Base-by-base conservation (phyloP, 1,139 yeast genomes). In the Protomyces arabidopsidicola region DNA sequence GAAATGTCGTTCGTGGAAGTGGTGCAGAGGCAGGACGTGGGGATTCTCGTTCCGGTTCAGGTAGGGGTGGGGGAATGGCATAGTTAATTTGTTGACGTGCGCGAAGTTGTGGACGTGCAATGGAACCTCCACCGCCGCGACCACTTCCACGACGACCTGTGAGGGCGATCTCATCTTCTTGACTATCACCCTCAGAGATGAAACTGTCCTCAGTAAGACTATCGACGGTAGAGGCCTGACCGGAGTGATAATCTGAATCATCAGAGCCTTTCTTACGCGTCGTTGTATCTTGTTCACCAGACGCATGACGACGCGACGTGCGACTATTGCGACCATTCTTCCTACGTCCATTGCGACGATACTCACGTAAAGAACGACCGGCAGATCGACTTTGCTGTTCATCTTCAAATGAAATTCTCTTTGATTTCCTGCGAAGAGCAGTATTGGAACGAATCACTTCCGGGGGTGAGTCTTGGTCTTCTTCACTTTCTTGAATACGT, bases 1-100 rank as follows among this genome's bases (percentile, higher is more conserved):
- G 55, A 31, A 58, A 58, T 16, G 55, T 39, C n/a, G 31, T 52
- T 8, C 56, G 62, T 14, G 45, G 45, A 9, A 14, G 14, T 10
- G 52, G 53, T 4, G 34, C 62, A 9, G 53, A 16, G 9, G 55
- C 24, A 14, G 36, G 16, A n/a, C 39, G 38, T 18, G 55, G 34
- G n/a, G 56, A 22, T 10, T 35, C 48, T 8, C 53, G 31, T 50
- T 39, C 53, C n/a, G 53, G 62, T 38, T 58, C 62, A 2, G 65
- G 60, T 14, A 63, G 51, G 8, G 63, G 65, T 2, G 65, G 65
- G 12, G 65, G 65, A 14, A 63, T 63, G 39, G 65, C 58, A 63
- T 63, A 63, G 51, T 63, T 55, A 39, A 39, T 54, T 58, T 27
- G 58, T 60, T 42, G 48, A 4, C 65, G 42, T n/a, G 51, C 63